A percentile compares a stretch with the other conserved stretches of the same genome.
These are phyloP conservation scores for Moringa oleifera DNA, from an alignment of 345 rosid species.

Conservation along the genomic window DNA sequence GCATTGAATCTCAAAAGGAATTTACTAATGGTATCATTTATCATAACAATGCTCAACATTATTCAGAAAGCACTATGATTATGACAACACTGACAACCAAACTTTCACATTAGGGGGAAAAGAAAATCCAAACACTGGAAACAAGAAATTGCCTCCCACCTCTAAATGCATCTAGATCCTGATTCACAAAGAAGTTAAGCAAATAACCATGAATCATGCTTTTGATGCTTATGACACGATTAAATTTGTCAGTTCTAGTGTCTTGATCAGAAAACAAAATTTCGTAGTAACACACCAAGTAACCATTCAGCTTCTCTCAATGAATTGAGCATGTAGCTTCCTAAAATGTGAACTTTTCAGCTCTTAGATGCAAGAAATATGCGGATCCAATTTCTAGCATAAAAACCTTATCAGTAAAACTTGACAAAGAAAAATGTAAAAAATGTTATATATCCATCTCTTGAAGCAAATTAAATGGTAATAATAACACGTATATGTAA, in stretches of 20 bases:
- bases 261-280: neutral
- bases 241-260: neutral
- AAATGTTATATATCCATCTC: neutral
- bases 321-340: neutral
- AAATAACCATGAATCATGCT: neutral
- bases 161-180: too few species aligned
- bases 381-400: neutral
- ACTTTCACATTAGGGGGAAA: too few species aligned
- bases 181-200: neutral
- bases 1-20: neutral
- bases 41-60: neutral
- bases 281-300: neutral
- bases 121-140: too few species aligned
- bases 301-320: neutral
- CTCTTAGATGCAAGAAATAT: neutral
- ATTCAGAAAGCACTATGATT: neutral
- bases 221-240: neutral
- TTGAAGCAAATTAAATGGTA: neutral
- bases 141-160: too few species aligned
- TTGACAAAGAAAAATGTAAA: neutral
- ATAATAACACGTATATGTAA: neutral
- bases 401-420: neutral
- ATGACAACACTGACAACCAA: too few species aligned
- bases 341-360: neutral
- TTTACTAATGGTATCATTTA: neutral